phyloP scores from a whole-genome alignment of 768 basidiomycete genomes.

The Suillus alpinus region DNA sequence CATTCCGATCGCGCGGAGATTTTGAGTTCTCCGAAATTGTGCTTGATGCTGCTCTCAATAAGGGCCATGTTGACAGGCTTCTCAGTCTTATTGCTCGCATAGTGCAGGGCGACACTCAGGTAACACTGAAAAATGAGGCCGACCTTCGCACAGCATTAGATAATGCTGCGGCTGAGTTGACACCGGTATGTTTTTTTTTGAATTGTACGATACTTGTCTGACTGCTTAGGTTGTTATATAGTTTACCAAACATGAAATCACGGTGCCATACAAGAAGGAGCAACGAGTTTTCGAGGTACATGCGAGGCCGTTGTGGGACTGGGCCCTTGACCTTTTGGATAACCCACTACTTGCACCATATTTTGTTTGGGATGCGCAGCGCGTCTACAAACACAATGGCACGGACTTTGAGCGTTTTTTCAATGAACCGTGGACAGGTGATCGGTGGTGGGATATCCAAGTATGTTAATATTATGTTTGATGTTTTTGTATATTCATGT shows the following conservation, averaged over 20 bases:
- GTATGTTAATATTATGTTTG: constrained; percentile 1
- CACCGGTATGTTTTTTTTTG: background rate
- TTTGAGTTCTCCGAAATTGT: background rate
- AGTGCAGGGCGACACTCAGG: constrained; percentile 17
- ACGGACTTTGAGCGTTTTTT: constrained; percentile 3
- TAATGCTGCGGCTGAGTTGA: background rate
- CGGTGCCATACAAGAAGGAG: background rate
- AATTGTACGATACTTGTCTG: background rate
- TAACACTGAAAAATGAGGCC: constrained; percentile 8
- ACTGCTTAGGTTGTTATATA: background rate
- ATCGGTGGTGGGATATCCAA: constrained; percentile 12
- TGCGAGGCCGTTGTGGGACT: background rate
- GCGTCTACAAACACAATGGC: no score
- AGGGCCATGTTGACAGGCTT: background rate
- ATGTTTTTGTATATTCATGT: background rate
- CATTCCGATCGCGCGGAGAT: background rate
- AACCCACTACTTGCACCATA: no score
- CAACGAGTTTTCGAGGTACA: background rate
- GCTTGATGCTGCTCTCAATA: background rate
- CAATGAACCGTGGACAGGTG: constrained; percentile 10
- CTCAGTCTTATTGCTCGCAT: constrained; percentile 5
- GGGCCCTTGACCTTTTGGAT: no score
- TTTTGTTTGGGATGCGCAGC: no score
- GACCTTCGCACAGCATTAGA: constrained; percentile 3
- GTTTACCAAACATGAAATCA: background rate